These are phyloP conservation scores for Sphaerulina populicola DNA, from an alignment of 2,329 filamentous ascomycete genomes.

Conservation along the genomic window DNA sequence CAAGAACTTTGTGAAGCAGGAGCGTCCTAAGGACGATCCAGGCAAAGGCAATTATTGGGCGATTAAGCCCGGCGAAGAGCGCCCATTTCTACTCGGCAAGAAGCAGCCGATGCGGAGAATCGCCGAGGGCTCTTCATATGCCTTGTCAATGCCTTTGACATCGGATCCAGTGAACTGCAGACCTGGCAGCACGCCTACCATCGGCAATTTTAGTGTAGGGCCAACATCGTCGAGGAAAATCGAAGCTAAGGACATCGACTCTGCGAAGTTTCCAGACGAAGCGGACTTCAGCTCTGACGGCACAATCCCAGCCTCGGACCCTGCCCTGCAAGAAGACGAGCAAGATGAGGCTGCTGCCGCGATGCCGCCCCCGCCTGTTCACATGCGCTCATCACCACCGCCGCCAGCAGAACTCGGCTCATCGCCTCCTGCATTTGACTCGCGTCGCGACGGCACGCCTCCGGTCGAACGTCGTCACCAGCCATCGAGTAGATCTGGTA, in stretches of 20 bases:
- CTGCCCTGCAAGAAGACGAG: slow-evolving; percentile 42
- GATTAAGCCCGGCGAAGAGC: slow-evolving; percentile 82
- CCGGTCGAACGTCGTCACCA: slow-evolving; percentile 57
- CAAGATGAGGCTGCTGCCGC: slow-evolving; percentile 33
- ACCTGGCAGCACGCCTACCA: slow-evolving; percentile 35
- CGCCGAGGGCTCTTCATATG: slow-evolving; percentile 43
- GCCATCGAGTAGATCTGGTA: slow-evolving; percentile 54
- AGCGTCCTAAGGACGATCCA: slow-evolving; percentile 91
- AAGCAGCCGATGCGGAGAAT: slow-evolving; percentile 47
- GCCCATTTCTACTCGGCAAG: slow-evolving; percentile 84
- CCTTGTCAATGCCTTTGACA: slow-evolving; percentile 21
- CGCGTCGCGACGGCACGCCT: slow-evolving; percentile 61
- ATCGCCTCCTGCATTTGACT: slow-evolving; percentile 77
- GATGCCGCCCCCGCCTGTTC: slow-evolving; percentile 37
- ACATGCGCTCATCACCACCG: slow-evolving; percentile 56
- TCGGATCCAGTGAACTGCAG: slow-evolving; percentile 28
- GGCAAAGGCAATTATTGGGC: slow-evolving; percentile 98
- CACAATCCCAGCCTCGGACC: slow-evolving; percentile 46
- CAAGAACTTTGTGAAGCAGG: slow-evolving; percentile 93
- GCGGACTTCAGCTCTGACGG: slow-evolving; percentile 45
- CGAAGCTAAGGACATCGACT: slow-evolving; percentile 41
- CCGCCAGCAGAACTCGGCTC: slow-evolving; percentile 67
- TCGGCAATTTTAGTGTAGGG: slow-evolving; percentile 32
- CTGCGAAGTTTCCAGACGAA: slow-evolving; percentile 45
- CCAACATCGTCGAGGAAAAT: slow-evolving; percentile 27